phyloP scores from a whole-genome alignment of 495 filamentous ascomycete genomes.

The Hyaloscypha hepaticicola region DNA sequence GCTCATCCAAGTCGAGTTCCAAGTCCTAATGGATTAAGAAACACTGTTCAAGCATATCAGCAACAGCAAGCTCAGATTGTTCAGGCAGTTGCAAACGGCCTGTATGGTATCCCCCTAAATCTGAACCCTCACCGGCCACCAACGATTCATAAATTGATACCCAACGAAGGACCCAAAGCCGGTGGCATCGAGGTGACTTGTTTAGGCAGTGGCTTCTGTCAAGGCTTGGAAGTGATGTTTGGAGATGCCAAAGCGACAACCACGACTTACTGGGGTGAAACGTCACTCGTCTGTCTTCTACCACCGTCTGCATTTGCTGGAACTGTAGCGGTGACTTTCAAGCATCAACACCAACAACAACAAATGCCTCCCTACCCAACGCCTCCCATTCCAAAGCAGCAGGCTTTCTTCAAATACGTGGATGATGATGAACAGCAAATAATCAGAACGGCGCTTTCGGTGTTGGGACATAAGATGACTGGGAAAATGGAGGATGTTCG shows the following conservation, averaged over 20 bases:
- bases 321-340: constrained; percentile 72
- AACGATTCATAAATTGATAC: constrained; percentile 75
- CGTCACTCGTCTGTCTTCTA: constrained; percentile 77
- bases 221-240: constrained; percentile 83
- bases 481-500: constrained; percentile 49
- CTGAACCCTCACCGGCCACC: constrained; percentile 44
- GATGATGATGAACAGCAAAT: constrained; percentile 76
- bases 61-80: constrained; percentile 40
- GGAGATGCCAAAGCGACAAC: constrained; percentile 74
- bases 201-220: constrained; percentile 74
- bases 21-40: constrained; percentile 48
- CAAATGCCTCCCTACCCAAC: constrained; percentile 48
- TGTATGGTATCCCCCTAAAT: constrained; percentile 38
- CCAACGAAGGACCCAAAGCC: constrained; percentile 72
- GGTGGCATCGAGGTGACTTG: constrained; percentile 87
- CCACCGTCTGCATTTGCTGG: constrained; percentile 72
- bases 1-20: constrained; percentile 54
- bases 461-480: constrained; percentile 57
- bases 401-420: constrained; percentile 70
- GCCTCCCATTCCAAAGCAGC: constrained; percentile 47
- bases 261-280: constrained; percentile 80
- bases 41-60: constrained; percentile 40
- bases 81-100: constrained; percentile 37
- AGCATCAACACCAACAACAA: constrained; percentile 51
- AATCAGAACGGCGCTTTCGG: constrained; percentile 56